Percentiles rank a stretch among this genome's conserved stretches.
Evolutionary conservation across 768 basidiomycete genomes (phyloP).

Genomic region (Tricholoma hemisulphureum): DNA sequence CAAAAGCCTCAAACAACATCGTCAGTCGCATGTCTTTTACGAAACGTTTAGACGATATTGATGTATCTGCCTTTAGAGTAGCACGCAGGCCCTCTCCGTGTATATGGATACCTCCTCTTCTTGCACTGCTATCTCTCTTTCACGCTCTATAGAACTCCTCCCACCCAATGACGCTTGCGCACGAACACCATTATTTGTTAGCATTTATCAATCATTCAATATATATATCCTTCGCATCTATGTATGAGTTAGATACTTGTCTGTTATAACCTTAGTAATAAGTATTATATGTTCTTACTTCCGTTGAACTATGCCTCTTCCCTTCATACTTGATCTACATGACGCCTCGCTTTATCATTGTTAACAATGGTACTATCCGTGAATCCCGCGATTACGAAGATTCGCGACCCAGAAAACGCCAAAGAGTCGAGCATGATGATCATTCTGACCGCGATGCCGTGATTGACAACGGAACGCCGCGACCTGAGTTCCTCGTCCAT

Average conservation of each 20-base stretch:
- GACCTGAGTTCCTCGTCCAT: slow-evolving; percentile 13
- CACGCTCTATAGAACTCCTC: background rate
- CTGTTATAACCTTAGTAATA: no score
- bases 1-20: slow-evolving; percentile 25
- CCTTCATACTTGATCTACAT: background rate
- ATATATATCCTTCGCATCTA: no score
- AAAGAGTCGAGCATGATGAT: slow-evolving; percentile 26
- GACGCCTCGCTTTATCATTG: slow-evolving; percentile 28
- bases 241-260: no score
- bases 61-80: background rate
- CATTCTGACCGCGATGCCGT: slow-evolving; percentile 15
- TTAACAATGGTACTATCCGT: slow-evolving; percentile 31
- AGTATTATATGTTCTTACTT: no score
- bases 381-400: slow-evolving; percentile 31
- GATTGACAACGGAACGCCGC: background rate
- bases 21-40: slow-evolving; percentile 23
- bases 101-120: slow-evolving; percentile 3
- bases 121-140: slow-evolving; percentile 4
- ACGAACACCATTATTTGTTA: background rate
- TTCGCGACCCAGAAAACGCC: slow-evolving; percentile 24
- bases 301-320: no score
- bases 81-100: background rate
- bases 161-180: background rate
- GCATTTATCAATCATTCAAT: no score
- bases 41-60: background rate